A percentile compares a stretch with the other conserved stretches of the same genome.
These are phyloP conservation scores for Poronia punctata DNA, from an alignment of 495 filamentous ascomycete species.

Conservation along the genomic window DNA sequence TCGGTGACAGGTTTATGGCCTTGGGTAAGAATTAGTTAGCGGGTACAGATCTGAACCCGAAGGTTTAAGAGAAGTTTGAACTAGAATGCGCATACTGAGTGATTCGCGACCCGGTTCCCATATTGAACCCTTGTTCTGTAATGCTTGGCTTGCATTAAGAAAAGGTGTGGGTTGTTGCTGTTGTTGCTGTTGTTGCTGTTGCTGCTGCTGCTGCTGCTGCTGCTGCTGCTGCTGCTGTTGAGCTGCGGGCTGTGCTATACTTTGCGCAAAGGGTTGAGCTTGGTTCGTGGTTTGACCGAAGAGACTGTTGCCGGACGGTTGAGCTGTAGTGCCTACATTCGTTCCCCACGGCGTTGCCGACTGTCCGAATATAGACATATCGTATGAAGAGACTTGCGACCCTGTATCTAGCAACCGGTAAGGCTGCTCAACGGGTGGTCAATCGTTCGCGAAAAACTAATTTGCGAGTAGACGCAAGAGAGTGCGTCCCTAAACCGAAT, in stretches of 20 bases:
- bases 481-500: too few relatives aligned
- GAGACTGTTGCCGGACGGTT: constrained; percentile 6
- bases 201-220: constrained; percentile 11
- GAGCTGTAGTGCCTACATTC: constrained; percentile 9
- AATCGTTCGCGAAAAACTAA: too few relatives aligned
- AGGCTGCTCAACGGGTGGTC: too few relatives aligned
- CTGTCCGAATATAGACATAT: constrained; percentile 21
- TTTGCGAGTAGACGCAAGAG: too few relatives aligned
- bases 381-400: too few relatives aligned
- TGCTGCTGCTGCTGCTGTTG: constrained; percentile 12
- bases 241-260: constrained; percentile 4
- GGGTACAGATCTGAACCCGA: neutral
- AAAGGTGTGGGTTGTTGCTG: constrained; percentile 19
- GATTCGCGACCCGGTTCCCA: constrained; percentile 43
- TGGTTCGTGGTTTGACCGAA: constrained; percentile 17
- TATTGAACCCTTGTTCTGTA: constrained; percentile 34
- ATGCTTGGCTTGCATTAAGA: constrained; percentile 27
- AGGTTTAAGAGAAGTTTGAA: too few relatives aligned
- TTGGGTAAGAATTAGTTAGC: constrained; percentile 11
- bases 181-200: constrained; percentile 8
- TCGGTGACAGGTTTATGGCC: constrained; percentile 73
- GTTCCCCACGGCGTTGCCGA: constrained; percentile 19
- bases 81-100: constrained; percentile 29
- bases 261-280: constrained; percentile 14
- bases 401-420: too few relatives aligned